These are phyloP conservation scores for Xylaria sp. DNA, from an alignment of 2,329 filamentous ascomycete genomes.

Conservation along the genomic window DNA sequence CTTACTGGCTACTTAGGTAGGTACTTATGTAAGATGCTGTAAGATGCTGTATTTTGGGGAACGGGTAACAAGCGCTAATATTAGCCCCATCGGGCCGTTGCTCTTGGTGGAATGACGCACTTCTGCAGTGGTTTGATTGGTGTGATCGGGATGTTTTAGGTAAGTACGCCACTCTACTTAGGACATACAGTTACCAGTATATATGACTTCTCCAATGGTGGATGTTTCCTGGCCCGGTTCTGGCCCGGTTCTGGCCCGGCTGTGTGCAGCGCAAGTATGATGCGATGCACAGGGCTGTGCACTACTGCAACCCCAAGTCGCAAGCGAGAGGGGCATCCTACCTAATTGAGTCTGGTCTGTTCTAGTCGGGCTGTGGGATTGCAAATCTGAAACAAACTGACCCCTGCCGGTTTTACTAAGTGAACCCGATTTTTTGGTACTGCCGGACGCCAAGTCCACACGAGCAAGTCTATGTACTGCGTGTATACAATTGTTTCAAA, in stretches of 20 bases:
- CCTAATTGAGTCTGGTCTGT: slow-evolving; percentile 14
- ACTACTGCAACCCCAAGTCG: background rate
- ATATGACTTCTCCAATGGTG: background rate
- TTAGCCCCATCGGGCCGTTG: background rate
- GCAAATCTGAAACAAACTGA: slow-evolving; percentile 27
- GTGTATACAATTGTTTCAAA: background rate
- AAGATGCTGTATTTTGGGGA: background rate
- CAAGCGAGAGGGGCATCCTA: background rate
- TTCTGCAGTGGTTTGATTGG: slow-evolving; percentile 5
- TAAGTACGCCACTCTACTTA: background rate
- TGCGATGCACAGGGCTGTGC: background rate
- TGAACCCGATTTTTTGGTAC: slow-evolving; percentile 21
- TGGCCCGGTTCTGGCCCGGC: background rate
- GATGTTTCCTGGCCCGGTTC: background rate
- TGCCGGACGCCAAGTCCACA: background rate
- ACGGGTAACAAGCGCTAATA: background rate
- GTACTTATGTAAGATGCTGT: too few species aligned
- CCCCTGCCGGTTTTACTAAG: slow-evolving; percentile 12
- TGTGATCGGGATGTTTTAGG: slow-evolving; percentile 5
- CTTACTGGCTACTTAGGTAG: too few species aligned
- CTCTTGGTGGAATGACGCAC: slow-evolving; percentile 20
- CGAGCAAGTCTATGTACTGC: too few species aligned
- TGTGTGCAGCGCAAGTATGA: background rate
- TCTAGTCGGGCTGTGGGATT: background rate
- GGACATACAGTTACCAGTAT: too few species aligned